Conservation (phyloP, 2,329 filamentous ascomycete genomes). For the Neospermospora avenae region DNA sequence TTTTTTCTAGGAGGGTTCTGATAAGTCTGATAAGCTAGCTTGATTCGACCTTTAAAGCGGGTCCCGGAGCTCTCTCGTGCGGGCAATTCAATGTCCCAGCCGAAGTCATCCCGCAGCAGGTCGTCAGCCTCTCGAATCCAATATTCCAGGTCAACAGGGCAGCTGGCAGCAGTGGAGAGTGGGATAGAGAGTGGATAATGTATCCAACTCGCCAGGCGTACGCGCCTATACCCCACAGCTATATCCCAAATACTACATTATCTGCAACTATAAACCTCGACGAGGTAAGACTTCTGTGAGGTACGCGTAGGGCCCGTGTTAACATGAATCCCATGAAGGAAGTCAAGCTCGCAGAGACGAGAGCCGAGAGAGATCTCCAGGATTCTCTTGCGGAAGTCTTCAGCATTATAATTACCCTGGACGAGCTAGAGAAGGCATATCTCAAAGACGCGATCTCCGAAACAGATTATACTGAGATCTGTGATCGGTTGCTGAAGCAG, state of each 20-base stretch:
- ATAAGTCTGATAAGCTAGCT: conserved; percentile 6
- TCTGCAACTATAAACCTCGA: conserved; percentile 92
- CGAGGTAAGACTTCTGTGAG: conserved; percentile 55
- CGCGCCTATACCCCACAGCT: conserved; percentile 53
- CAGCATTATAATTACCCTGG: conserved; percentile 92
- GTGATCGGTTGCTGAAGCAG: conserved; percentile 88
- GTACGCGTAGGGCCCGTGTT: conserved; percentile 12
- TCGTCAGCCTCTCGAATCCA: conserved; percentile 1
- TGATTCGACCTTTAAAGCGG: conserved; percentile 5
- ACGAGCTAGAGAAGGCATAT: conserved; percentile 94
- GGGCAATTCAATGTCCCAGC: conserved; percentile 9
- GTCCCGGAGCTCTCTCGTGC: conserved; percentile 4
- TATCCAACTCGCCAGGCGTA: conserved; percentile 36
- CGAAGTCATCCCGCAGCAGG: neutral
- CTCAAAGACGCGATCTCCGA: conserved; percentile 93
- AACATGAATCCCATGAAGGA: conserved; percentile 55
- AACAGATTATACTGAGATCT: conserved; percentile 92
- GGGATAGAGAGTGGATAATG: conserved; percentile 23
- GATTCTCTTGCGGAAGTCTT: conserved; percentile 97
- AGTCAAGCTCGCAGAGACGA: conserved; percentile 84
- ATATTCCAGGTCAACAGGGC: neutral
- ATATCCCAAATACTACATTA: conserved; percentile 78
- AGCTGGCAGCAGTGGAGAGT: neutral
- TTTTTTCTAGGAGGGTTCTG: conserved; percentile 21
- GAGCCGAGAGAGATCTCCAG: conserved; percentile 86